Evolutionary conservation across 2,329 filamentous ascomycete species (phyloP).

Genomic region (Aspergillus calidoustus): DNA sequence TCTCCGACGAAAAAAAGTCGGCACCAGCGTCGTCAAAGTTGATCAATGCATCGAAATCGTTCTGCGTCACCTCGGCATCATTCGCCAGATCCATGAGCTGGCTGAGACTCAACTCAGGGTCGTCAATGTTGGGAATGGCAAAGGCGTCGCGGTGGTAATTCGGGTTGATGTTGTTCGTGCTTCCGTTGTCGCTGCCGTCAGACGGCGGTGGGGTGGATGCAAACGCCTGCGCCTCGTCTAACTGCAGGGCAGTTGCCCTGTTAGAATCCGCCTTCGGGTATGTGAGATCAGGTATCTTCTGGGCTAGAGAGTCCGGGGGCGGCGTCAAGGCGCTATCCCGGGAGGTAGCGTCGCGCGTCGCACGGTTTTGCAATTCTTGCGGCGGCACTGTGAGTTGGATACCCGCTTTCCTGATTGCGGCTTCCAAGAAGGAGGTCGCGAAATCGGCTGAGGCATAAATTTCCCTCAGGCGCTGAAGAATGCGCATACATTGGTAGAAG

Average conservation of each 20-base stretch:
- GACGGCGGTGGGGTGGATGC: constrained; percentile 49
- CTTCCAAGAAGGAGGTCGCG: constrained; percentile 92
- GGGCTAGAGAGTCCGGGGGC: constrained; percentile 45
- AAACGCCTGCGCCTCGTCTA: constrained; percentile 35
- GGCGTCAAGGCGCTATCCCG: constrained; percentile 44
- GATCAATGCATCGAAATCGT: constrained; percentile 52
- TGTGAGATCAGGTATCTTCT: constrained; percentile 45
- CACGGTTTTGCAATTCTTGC: constrained; percentile 35
- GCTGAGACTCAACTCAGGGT: constrained; percentile 43
- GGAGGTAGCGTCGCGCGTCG: constrained; percentile 25
- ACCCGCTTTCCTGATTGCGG: constrained; percentile 83
- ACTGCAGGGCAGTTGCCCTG: constrained; percentile 21
- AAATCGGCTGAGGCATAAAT: constrained; percentile 95
- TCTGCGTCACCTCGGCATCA: constrained; percentile 50
- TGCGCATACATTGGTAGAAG: constrained; percentile 90
- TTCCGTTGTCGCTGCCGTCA: constrained; percentile 49
- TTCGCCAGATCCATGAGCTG: constrained; percentile 51
- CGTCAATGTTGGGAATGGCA: constrained; percentile 34
- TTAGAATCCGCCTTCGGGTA: constrained; percentile 36
- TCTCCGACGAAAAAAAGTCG: constrained; percentile 42
- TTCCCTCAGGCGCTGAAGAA: constrained; percentile 84
- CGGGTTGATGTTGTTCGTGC: constrained; percentile 43
- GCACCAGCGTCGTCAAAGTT: constrained; percentile 49
- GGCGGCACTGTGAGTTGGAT: constrained; percentile 67
- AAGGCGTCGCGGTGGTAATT: constrained; percentile 34